Conservation (phyloP, 176 grass and related monocot genomes). For the Oryza coarctata region DNA sequence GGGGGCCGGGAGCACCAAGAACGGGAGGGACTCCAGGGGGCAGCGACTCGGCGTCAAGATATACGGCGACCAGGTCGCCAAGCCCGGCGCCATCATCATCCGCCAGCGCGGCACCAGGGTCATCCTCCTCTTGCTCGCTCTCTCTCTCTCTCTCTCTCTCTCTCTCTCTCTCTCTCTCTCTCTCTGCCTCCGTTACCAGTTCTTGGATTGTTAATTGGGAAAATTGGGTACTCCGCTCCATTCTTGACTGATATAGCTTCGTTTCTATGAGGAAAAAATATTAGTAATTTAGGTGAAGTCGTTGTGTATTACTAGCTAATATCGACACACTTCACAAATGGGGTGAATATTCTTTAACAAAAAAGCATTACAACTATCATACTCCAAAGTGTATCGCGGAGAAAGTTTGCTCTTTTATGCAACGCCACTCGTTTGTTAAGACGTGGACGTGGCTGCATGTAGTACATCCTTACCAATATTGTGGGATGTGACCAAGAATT, state of each 20-base stretch:
- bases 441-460: neutral
- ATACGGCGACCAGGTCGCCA: conserved; percentile 87
- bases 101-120: conserved; percentile 98
- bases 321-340: neutral
- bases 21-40: conserved; percentile 81
- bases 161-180: neutral
- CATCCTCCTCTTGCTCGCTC: neutral
- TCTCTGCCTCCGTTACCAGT: too few relatives aligned
- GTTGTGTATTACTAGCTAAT: too few relatives aligned
- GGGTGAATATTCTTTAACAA: neutral
- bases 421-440: neutral
- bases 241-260: neutral
- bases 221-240: neutral
- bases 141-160: neutral
- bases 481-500: neutral
- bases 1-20: conserved; percentile 95
- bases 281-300: neutral
- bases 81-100: conserved; percentile 93
- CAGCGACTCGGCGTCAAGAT: conserved; percentile 96
- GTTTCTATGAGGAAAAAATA: neutral
- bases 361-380: neutral
- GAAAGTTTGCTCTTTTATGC: neutral
- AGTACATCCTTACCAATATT: neutral
- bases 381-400: neutral
- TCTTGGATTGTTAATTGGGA: neutral